Base-by-base conservation (phyloP, 1,284 basidiomycete species). In the Rugosomyces carneus region DNA sequence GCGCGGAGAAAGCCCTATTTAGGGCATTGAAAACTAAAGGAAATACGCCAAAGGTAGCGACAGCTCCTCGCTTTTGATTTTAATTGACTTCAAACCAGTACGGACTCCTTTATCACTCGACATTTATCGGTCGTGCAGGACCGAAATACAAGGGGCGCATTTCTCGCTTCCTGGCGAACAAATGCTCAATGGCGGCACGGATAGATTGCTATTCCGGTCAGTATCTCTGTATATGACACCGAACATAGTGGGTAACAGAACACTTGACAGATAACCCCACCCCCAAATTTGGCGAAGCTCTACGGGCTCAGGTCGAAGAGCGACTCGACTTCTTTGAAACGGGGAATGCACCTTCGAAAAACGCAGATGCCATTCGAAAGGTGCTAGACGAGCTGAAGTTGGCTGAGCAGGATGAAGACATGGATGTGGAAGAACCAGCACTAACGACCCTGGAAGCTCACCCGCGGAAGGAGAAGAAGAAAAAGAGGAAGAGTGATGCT, bases 1-100 rank as follows among this genome's bases (percentile, higher is more conserved):
- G 95, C 59, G 96, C 96, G 11, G 95, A 99, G 70, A 99, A 99
- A 72, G 95, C 95, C 5, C 78, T 99, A 40, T 99, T 99, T 81
- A 78, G 96, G 53, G 96, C 95, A 3, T 75, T 99, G 56, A 99
- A 99, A 74, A 98, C 96, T 49, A 99, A 98, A 70, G 93, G 97
- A 62, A 93, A 98, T 70, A 98, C 95, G 48, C 95, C 94, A 40
- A 99, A 99, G n/a, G n/a, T n/a, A n/a, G n/a, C n/a, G n/a, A n/a
- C n/a, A n/a, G n/a, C n/a, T n/a, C n/a, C n/a, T n/a, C n/a, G n/a
- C n/a, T n/a, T n/a, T n/a, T n/a, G n/a, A n/a, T n/a, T n/a, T n/a
- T n/a, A n/a, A n/a, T n/a, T n/a, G n/a, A n/a, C n/a, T n/a, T n/a
- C n/a, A n/a, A 40, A 45, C 3, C 61, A 93, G 89, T 95, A 95